These are phyloP conservation scores for Piloderma croceum DNA, from an alignment of 768 basidiomycete genomes.

Conservation along the genomic window DNA sequence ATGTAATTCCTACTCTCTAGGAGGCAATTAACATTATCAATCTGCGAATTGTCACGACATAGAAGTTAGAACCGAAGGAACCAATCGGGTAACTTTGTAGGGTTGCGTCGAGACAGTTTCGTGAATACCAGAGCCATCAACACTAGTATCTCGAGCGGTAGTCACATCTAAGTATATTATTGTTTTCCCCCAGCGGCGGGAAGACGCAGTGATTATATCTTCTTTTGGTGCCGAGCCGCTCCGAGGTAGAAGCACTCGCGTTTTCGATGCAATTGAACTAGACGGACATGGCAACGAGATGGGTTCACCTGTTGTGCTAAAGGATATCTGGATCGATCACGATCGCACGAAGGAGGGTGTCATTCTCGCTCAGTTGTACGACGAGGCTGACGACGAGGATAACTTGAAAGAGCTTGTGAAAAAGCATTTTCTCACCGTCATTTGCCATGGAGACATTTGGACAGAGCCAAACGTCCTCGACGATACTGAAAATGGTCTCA, in stretches of 20 bases:
- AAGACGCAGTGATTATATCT: neutral
- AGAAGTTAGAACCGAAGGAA: too few species aligned
- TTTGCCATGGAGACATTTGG: neutral
- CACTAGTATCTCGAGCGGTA: too few species aligned
- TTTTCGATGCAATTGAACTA: conserved; percentile 12
- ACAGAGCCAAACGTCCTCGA: neutral
- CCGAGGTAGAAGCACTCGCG: conserved; percentile 5
- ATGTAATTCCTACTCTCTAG: too few species aligned
- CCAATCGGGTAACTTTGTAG: too few species aligned
- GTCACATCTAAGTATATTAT: too few species aligned
- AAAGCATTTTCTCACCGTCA: neutral
- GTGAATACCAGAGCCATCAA: too few species aligned
- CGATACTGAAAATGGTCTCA: neutral
- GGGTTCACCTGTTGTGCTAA: neutral
- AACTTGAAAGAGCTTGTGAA: neutral
- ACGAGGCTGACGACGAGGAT: neutral
- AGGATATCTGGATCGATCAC: neutral
- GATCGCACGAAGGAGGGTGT: neutral
- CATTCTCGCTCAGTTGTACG: neutral
- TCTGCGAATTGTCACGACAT: too few species aligned
- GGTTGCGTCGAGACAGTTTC: too few species aligned
- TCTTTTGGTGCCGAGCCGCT: conserved; percentile 4
- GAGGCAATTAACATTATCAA: too few species aligned
- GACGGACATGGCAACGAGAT: neutral
- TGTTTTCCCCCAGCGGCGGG: too few species aligned